Evolutionary conservation across 1,139 yeast species (phyloP).

Genomic region (Candida tetrigidarum): DNA sequence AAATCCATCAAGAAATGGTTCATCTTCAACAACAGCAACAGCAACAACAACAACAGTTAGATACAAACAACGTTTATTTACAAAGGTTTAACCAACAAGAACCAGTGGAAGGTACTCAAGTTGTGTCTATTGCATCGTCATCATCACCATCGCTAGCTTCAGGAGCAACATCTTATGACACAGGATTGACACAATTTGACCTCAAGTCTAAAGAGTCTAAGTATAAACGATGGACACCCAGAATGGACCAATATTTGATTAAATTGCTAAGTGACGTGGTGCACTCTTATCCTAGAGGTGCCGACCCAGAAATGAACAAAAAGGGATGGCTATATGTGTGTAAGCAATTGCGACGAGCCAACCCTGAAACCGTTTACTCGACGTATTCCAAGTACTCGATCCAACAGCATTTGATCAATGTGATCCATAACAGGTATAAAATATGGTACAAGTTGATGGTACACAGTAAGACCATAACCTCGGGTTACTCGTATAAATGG

Average conservation of each 20-base stretch:
- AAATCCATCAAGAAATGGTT: conserved; percentile 10
- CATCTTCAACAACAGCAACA: conserved; percentile 18
- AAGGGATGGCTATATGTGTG: conserved; percentile 46
- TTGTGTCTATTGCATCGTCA: conserved; percentile 16
- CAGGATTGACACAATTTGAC: conserved; percentile 32
- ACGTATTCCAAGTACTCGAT: conserved; percentile 48
- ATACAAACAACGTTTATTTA: conserved; percentile 13
- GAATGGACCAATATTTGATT: conserved; percentile 42
- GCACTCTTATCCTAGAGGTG: conserved; percentile 38
- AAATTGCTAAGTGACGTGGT: conserved; percentile 41
- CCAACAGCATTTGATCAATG: conserved; percentile 42
- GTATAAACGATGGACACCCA: conserved; percentile 46
- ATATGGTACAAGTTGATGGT: conserved; percentile 42
- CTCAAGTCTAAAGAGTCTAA: conserved; percentile 43
- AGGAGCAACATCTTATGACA: conserved; percentile 6
- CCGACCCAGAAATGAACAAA: conserved; percentile 37
- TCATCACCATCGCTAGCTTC: conserved; percentile 18
- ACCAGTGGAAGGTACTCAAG: conserved; percentile 16
- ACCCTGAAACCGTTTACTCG: conserved; percentile 47
- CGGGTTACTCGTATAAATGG: conserved; percentile 40
- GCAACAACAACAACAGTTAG: conserved; percentile 8
- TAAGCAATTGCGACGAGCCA: conserved; percentile 39
- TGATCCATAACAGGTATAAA: conserved; percentile 42
- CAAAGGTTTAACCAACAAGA: conserved; percentile 20
- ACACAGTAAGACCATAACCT: conserved; percentile 26